A percentile compares a stretch with the other conserved stretches of the same genome.
Conservation (phyloP, 2,329 filamentous ascomycete species). For the Monilinia laxa region DNA sequence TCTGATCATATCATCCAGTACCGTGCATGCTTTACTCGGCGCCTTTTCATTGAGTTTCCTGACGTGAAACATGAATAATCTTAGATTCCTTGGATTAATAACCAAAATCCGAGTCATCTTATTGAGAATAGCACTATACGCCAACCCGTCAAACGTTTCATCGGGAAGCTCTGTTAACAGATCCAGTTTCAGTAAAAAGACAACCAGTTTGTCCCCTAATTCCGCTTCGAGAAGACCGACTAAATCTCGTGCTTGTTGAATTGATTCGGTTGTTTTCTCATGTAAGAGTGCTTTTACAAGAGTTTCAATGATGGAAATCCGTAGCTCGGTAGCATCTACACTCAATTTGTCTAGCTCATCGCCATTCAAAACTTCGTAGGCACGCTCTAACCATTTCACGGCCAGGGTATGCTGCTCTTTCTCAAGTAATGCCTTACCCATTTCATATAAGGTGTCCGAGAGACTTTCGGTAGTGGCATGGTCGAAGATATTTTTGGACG, state of each 20-base stretch:
- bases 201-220: slow-evolving; percentile 62
- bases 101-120: slow-evolving; percentile 61
- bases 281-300: slow-evolving; percentile 57
- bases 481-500: slow-evolving; percentile 45
- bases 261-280: slow-evolving; percentile 46
- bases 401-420: slow-evolving; percentile 56
- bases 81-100: slow-evolving; percentile 63
- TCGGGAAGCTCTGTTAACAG: slow-evolving; percentile 53
- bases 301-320: slow-evolving; percentile 64
- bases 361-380: slow-evolving; percentile 56
- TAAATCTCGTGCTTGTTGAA: slow-evolving; percentile 55
- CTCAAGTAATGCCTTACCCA: slow-evolving; percentile 61
- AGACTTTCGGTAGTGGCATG: slow-evolving; percentile 57
- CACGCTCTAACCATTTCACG: slow-evolving; percentile 71
- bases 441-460: slow-evolving; percentile 67
- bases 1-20: slow-evolving; percentile 64
- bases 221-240: slow-evolving; percentile 62
- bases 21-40: slow-evolving; percentile 48
- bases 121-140: slow-evolving; percentile 55
- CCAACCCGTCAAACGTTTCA: slow-evolving; percentile 50
- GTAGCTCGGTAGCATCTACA: slow-evolving; percentile 61
- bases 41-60: slow-evolving; percentile 60
- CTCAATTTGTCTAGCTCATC: slow-evolving; percentile 58
- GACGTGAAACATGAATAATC: slow-evolving; percentile 65
- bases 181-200: slow-evolving; percentile 68